Percentiles rank a stretch among this genome's conserved stretches.
Evolutionary conservation across 2,329 filamentous ascomycete species (phyloP).

Genomic region (Aureobasidium lini): DNA sequence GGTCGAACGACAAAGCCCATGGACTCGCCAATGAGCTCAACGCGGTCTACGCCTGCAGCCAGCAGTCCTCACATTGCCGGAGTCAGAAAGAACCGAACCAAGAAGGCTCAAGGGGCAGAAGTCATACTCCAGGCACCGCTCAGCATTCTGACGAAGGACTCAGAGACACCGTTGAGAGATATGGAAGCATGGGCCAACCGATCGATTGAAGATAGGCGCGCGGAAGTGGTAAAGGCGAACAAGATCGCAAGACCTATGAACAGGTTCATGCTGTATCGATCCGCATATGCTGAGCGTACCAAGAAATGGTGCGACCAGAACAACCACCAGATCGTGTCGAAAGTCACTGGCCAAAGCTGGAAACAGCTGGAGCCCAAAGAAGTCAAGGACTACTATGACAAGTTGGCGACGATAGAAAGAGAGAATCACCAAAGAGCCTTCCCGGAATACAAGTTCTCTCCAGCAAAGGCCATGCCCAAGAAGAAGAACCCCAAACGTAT

Average conservation of each 20-base stretch:
- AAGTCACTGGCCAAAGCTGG: constrained; percentile 83
- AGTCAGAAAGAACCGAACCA: constrained; percentile 37
- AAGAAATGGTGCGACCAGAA: constrained; percentile 76
- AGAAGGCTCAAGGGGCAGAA: constrained; percentile 38
- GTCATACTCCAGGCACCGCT: constrained; percentile 58
- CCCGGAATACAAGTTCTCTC: constrained; percentile 90
- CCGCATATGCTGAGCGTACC: constrained; percentile 79
- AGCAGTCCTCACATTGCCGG: constrained; percentile 28
- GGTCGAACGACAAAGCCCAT: constrained; percentile 26
- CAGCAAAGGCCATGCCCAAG: constrained; percentile 43
- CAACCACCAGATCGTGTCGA: constrained; percentile 89
- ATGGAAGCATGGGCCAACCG: constrained; percentile 76
- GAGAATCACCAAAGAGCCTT: constrained; percentile 79
- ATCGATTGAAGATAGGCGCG: constrained; percentile 58
- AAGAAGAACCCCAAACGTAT: constrained; percentile 38
- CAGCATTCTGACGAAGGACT: constrained; percentile 60
- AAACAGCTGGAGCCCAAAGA: constrained; percentile 61
- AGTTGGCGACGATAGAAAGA: constrained; percentile 71
- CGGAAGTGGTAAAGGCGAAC: constrained; percentile 55
- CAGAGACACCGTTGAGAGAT: constrained; percentile 60
- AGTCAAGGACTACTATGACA: constrained; percentile 67
- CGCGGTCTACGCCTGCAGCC: constrained; percentile 21
- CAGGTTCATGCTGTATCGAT: constrained; percentile 95
- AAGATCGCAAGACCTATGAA: constrained; percentile 93
- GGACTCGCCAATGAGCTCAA: constrained; percentile 30